Evolutionary conservation across 352 stramenopile genomes (phyloP), one percentile per base, ranked within the genome.

Genomic region (Thalassiosira mediterranea): DNA sequence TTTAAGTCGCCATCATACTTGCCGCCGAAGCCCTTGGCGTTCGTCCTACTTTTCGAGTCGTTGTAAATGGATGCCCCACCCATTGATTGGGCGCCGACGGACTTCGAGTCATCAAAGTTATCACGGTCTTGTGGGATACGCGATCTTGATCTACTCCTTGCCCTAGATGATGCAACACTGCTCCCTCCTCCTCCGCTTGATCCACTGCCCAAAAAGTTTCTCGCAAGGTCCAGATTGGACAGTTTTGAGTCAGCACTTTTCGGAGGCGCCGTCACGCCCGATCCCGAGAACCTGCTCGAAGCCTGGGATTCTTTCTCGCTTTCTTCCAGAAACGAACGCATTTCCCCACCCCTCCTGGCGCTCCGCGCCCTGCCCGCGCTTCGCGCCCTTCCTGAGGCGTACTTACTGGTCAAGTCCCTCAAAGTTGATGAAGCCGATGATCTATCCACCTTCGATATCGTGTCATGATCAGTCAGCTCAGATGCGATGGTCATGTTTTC

Each of bases 401-500:
- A 81, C 26, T 63, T 69, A 13, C 34, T 7, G 46, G 32, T 56
- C 38, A 54, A 19, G n/a, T 67, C 38, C 10, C 21, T 54, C 31
- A 67, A 76, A 34, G 66, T 74, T 1, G 65, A 74, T n/a, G n/a
- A n/a, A n/a, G n/a, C n/a, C n/a, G n/a, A n/a, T n/a, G n/a, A n/a
- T n/a, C n/a, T n/a, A n/a, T n/a, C n/a, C n/a, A n/a, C n/a, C n/a
- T n/a, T n/a, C n/a, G n/a, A n/a, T 15, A 48, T 53, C 19, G 61
- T 38, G 51, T 81, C 72, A 48, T 54, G 13, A 51, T 81, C 72
- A 37, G 72, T 81, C 48, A 81, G 48, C n/a, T 76, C 65, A 17
- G 64, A 76, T 26, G 72, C 51, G 28, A 76, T 81, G 13, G 72
- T 81, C 72, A 81, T 81, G 34, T 76, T 73, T 11, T 81, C 72